Base-by-base conservation (phyloP, 257 asterid genomes). In the Cynanchum wilfordii region DNA sequence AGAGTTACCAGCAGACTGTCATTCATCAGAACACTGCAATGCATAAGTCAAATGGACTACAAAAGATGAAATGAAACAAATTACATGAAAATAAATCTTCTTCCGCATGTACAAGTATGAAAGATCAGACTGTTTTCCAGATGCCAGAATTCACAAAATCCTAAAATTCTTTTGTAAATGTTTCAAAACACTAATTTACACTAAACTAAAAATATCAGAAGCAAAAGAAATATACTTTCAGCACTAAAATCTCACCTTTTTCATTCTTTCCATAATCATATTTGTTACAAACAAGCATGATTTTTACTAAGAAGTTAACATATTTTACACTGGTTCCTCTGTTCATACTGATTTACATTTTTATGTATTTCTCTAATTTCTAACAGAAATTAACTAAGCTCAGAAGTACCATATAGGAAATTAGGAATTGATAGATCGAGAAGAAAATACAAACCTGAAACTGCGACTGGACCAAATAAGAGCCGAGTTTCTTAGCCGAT, bases 1-100 rank as follows among this genome's bases (percentile, higher is more conserved):
- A 76, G 98, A 93, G 91, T 93, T 91, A 83, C 96, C 93, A 73
- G 96, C 88, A 79, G 84, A 87, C 98, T 93, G 98, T 71, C 80
- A 82, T 56, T 78, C 79, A 83, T 63, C 81, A 79, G 60, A 81
- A 79, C 73, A 73, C 51, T 78, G 73, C 56, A 77, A 72, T 75
- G 84, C 78, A 56, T 86, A 69, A 88, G 91, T 73, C n/a, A 63
- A 7, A 59, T 42, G 74, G 70, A 72, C 10, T 49, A 58, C 58
- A 44, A 71, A 60, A 0, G 17, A 66, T 9, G 63, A 56, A 50
- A 55, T 54, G 30, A 54, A 29, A 60, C 82, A 75, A 68, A 65
- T 36, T 77, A 69, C 59, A 51, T 11, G 50, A 69, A 45, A 29
- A 29, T 15, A 51, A 50, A 47, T 47, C 5, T 51, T 15, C 16